These are phyloP conservation scores for Leonotis leonurus DNA, from an alignment of 257 asterid genomes.

Conservation along the genomic window DNA sequence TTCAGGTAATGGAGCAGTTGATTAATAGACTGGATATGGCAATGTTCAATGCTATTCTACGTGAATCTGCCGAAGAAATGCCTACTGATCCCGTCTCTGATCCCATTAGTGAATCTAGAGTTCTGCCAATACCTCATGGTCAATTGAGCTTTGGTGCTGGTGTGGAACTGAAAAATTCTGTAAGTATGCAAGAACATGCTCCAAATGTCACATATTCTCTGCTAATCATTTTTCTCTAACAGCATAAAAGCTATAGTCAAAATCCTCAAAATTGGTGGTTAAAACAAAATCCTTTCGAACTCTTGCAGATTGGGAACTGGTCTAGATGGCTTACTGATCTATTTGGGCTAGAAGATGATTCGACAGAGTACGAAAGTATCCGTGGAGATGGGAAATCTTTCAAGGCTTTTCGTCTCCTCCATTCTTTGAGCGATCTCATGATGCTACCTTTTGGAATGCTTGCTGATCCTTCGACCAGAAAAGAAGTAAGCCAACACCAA, in stretches of 20 bases:
- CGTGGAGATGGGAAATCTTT: conserved; percentile 33
- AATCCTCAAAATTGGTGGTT: not conserved
- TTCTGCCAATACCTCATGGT: conserved; percentile 77
- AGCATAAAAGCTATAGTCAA: not conserved
- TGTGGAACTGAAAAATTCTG: conserved; percentile 84
- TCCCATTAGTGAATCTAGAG: conserved; percentile 72
- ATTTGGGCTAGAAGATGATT: conserved; percentile 68
- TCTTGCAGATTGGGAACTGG: conserved; percentile 84
- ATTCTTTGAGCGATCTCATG: conserved; percentile 83
- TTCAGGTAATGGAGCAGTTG: conserved; percentile 91
- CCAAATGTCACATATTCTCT: not conserved
- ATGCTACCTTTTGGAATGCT: conserved; percentile 95
- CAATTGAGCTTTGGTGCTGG: conserved; percentile 91
- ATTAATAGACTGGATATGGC: conserved; percentile 81
- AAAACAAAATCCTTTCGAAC: conserved; percentile 1
- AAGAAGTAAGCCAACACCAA: conserved; percentile 46
- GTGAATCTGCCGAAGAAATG: conserved; percentile 86
- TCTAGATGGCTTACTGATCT: conserved; percentile 86
- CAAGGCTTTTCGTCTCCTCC: conserved; percentile 80
- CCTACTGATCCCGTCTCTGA: conserved; percentile 92
- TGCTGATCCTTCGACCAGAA: conserved; percentile 63
- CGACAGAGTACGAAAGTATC: conserved; percentile 26
- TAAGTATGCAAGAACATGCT: conserved; percentile 32
- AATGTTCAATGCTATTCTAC: conserved; percentile 92
- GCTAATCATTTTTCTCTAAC: not conserved